These are phyloP conservation scores for Capronia coronata DNA, from an alignment of 2,329 filamentous ascomycete species.

Conservation along the genomic window DNA sequence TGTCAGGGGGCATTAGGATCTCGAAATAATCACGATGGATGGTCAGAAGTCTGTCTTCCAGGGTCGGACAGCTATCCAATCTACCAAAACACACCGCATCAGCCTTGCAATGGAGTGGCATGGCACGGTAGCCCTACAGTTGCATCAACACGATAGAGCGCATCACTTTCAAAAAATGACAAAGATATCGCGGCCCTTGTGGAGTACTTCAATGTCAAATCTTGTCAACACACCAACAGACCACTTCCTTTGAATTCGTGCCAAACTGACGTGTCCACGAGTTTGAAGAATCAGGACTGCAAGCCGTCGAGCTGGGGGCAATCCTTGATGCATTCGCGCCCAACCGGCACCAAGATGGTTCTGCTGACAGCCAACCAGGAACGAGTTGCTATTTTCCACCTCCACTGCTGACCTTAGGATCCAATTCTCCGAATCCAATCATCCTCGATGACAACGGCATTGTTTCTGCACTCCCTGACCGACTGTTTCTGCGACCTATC, in stretches of 20 bases:
- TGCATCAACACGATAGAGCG: neutral
- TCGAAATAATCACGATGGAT: too few species aligned
- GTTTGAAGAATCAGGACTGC: too few species aligned
- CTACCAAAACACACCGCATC: neutral
- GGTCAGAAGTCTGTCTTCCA: too few species aligned
- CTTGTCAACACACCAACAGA: neutral
- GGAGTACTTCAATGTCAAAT: neutral
- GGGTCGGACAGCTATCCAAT: too few species aligned
- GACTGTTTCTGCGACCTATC: conserved; percentile 13
- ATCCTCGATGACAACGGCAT: neutral
- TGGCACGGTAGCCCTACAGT: neutral
- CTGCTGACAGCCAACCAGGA: conserved; percentile 7
- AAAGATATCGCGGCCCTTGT: neutral
- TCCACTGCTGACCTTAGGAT: neutral
- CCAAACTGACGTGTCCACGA: too few species aligned
- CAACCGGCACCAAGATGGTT: conserved; percentile 10
- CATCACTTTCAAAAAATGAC: neutral
- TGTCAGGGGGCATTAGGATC: too few species aligned
- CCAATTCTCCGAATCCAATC: neutral
- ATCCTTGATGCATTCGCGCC: conserved; percentile 19
- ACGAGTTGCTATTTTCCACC: neutral
- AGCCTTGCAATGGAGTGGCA: neutral
- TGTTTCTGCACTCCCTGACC: neutral
- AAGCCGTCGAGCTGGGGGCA: too few species aligned
- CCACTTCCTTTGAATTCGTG: neutral